phyloP scores from a whole-genome alignment of 2,329 filamentous ascomycete species.

The Fusarium sp. region DNA sequence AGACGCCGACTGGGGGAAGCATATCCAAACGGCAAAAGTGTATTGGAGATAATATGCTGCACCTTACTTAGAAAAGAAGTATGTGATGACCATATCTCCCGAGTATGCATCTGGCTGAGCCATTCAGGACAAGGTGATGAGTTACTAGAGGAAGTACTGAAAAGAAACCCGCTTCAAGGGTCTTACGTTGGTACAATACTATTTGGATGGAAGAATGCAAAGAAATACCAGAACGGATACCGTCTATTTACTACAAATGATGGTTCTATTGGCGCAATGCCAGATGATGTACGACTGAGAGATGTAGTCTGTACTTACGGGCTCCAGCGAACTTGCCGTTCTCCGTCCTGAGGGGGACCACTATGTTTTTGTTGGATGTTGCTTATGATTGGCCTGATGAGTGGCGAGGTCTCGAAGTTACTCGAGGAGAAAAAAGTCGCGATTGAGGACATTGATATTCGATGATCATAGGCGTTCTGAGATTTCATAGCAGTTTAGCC shows the following conservation, averaged over 20 bases:
- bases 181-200: too few relatives aligned
- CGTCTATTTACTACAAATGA: neutral
- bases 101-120: too few relatives aligned
- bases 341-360: neutral
- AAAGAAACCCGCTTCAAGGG: too few relatives aligned
- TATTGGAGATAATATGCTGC: neutral
- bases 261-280: neutral
- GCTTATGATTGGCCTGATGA: neutral
- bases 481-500: neutral
- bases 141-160: too few relatives aligned
- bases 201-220: too few relatives aligned
- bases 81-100: too few relatives aligned
- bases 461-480: neutral
- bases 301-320: neutral
- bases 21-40: neutral
- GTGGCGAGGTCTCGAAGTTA: neutral
- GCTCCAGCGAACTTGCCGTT: fast-evolving
- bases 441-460: neutral
- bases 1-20: too few relatives aligned
- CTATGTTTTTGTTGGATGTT: neutral
- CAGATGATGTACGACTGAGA: fast-evolving
- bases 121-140: too few relatives aligned
- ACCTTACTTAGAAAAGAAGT: neutral
- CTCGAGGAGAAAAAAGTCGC: fast-evolving
- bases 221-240: too few relatives aligned